Base-by-base conservation (phyloP, 345 rosid genomes). In the Rhodamnia argentea region DNA sequence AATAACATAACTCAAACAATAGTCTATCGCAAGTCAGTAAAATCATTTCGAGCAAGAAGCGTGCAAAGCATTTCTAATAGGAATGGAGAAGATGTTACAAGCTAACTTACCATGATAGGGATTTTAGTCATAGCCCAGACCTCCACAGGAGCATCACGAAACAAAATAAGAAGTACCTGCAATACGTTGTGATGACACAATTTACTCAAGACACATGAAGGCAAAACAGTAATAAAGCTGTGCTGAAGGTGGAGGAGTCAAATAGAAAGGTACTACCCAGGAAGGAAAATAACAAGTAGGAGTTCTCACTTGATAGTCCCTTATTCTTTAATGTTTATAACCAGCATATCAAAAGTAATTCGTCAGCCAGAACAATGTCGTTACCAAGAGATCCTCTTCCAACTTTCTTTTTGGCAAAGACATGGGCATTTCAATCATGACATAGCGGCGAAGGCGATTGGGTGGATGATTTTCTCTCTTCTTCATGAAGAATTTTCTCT, bases 81-180 rank as follows among this genome's bases (percentile, higher is more conserved):
- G 44, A 42, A 42, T 37, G 75, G 76, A 52, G 52, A 50, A 75
- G 74, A 59, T 54, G 32, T 86, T 58, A 87, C 81, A 57, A 74
- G 53, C 86, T n/a, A 85, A 92, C 93, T 89, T 89, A 96, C 99
- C 99, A 97, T 96, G 85, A 97, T 94, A 83, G 99, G 99, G 86
- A 84, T 93, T 89, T 94, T 96, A 81, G 99, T 94, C 99, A 97
- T 96, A 53, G 98, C 99, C 99, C 99, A 97, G 87, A 96, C 99
- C 91, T 97, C 99, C 87, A 96, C 99, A 62, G 99, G 99, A 37
- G 40, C 40, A 3, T 37, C 40, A 37, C 40, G 40, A 7, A 97
- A 97, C 92, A 97, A 91, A 92, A 97, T 94, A 86, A 97, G 92
- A 90, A 97, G 99, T 97, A 96, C 95, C 98, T 97, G 94, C 84